Conservation (phyloP, 176 grass and related monocot species). For the Lolium perenne region DNA sequence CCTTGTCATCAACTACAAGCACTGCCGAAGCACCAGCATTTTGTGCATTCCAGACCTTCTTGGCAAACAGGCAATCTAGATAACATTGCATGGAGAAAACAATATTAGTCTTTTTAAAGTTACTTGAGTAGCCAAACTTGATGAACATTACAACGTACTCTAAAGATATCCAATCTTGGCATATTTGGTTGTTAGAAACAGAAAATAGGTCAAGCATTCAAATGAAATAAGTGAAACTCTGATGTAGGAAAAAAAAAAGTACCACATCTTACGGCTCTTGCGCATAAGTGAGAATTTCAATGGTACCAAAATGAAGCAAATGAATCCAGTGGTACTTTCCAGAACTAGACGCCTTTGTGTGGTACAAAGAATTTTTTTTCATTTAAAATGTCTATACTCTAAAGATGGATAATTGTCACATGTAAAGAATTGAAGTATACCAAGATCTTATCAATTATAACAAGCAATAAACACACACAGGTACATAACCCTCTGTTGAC, state of each 20-base stretch:
- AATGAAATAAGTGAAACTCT: too few species aligned
- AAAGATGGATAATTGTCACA: background rate
- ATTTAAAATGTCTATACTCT: too few species aligned
- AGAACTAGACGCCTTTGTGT: background rate
- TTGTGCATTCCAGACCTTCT: slow-evolving; percentile 98
- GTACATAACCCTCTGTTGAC: background rate
- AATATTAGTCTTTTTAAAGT: slow-evolving; percentile 18
- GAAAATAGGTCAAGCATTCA: too few species aligned
- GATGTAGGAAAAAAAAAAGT: too few species aligned
- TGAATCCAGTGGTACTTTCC: background rate
- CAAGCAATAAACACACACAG: background rate
- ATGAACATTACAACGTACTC: background rate
- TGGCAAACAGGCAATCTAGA: slow-evolving; percentile 89
- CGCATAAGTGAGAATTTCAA: background rate
- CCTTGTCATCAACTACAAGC: slow-evolving; percentile 92
- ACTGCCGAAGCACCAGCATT: slow-evolving; percentile 91
- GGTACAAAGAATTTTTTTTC: background rate
- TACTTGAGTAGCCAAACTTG: background rate
- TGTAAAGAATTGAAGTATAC: background rate
- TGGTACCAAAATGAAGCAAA: slow-evolving; percentile 2
- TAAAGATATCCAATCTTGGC: background rate
- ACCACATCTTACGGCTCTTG: background rate
- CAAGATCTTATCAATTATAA: background rate
- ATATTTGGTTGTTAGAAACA: too few species aligned
- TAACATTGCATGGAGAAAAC: slow-evolving; percentile 4